Evolutionary conservation across 129 eudicot species (phyloP).

Genomic region (Escallonia herrerae): DNA sequence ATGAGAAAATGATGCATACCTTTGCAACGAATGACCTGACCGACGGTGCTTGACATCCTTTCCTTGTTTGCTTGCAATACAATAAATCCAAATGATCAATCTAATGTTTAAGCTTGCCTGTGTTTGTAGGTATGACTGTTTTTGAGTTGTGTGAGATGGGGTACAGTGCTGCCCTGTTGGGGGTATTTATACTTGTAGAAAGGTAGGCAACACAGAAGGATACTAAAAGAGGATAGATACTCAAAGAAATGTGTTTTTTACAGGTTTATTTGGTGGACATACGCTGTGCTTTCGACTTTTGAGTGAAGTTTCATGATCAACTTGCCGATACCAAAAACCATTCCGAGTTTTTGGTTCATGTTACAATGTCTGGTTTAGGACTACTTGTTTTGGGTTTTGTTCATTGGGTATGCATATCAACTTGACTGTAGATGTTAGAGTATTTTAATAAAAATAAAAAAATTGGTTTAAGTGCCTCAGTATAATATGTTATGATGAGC

Average conservation of each 20-base stretch:
- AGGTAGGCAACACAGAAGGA: background rate
- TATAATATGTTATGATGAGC: too few species aligned
- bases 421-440: background rate
- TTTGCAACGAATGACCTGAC: constrained; percentile 60
- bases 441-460: too few species aligned
- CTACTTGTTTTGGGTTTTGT: background rate
- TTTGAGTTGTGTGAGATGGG: background rate
- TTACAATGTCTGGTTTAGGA: background rate
- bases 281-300: too few species aligned
- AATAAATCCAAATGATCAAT: background rate
- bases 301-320: background rate
- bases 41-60: constrained; percentile 33
- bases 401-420: background rate
- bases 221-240: background rate
- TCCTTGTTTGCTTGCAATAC: background rate
- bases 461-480: too few species aligned
- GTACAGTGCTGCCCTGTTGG: background rate
- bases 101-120: too few species aligned
- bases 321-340: constrained; percentile 4
- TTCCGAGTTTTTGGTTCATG: constrained; percentile 5
- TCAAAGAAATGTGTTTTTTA: background rate
- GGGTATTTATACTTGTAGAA: background rate
- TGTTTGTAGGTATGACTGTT: background rate
- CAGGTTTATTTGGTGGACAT: too few species aligned
- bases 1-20: constrained; percentile 22